These are phyloP conservation scores for Sergeia podlipaevii DNA, from an alignment of 208 protist genomes.

Conservation along the genomic window DNA sequence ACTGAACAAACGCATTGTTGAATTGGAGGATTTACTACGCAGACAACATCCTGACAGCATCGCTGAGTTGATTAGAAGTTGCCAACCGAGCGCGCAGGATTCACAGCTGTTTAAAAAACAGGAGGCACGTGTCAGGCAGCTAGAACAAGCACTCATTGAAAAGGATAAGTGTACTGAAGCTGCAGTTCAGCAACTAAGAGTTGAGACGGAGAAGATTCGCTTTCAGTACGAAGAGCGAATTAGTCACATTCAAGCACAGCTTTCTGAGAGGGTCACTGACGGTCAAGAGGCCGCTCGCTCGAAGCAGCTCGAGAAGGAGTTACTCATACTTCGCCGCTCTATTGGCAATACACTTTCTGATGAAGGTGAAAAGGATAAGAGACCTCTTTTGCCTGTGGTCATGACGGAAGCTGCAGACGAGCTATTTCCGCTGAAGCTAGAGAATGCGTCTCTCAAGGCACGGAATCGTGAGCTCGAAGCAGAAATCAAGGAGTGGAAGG, in stretches of 20 bases:
- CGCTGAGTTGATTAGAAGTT: constrained; percentile 55
- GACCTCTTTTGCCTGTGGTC: no score
- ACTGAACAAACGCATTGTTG: constrained; percentile 30
- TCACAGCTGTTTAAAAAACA: constrained; percentile 44
- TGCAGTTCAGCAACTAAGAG: constrained; percentile 44
- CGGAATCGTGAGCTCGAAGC: no score
- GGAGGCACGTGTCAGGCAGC: constrained; percentile 31
- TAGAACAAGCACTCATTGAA: constrained; percentile 54
- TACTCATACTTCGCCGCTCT: constrained; percentile 14
- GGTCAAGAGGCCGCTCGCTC: constrained; percentile 4
- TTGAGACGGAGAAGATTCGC: constrained; percentile 51
- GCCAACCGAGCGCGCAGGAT: constrained; percentile 31
- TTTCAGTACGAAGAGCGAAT: constrained; percentile 59
- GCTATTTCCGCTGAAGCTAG: no score
- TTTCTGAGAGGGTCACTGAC: constrained; percentile 12
- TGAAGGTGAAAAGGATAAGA: no score
- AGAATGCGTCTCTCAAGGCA: no score
- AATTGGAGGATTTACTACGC: constrained; percentile 36
- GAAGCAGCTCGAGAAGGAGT: constrained; percentile 20
- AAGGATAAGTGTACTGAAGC: constrained; percentile 60
- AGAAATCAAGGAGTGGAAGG: no score
- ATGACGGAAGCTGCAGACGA: no score
- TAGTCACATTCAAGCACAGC: constrained; percentile 29
- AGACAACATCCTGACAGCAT: constrained; percentile 47
- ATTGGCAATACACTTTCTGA: background rate